phyloP scores from a whole-genome alignment of 768 basidiomycete genomes.

The Leccinum imitatum region DNA sequence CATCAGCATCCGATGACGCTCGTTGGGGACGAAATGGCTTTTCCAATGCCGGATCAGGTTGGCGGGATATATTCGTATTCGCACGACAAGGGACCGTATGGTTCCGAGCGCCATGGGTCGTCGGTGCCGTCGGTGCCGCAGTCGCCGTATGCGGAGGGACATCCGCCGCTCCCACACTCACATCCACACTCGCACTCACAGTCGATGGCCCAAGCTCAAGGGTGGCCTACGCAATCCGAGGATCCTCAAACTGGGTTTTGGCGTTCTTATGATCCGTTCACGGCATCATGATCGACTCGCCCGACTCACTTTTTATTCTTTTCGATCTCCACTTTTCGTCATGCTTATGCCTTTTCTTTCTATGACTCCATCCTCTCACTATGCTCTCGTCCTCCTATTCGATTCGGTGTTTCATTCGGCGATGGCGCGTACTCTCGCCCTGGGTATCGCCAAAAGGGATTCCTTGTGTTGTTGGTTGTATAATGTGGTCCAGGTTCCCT shows the following conservation, averaged over 20 bases:
- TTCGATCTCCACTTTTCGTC: neutral
- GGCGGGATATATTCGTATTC: slow-evolving; percentile 19
- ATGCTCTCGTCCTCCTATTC: neutral
- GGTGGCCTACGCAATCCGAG: neutral
- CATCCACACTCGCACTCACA: neutral
- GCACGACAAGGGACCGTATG: slow-evolving; percentile 27
- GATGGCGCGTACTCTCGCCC: neutral
- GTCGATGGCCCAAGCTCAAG: neutral
- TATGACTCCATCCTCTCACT: neutral
- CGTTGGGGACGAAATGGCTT: slow-evolving; percentile 19
- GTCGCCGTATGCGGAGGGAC: slow-evolving; percentile 18
- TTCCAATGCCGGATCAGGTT: slow-evolving; percentile 17
- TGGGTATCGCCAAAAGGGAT: neutral
- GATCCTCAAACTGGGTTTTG: neutral
- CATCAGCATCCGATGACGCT: slow-evolving; percentile 21
- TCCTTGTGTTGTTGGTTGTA: neutral
- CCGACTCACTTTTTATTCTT: neutral
- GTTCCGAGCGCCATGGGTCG: slow-evolving; percentile 21
- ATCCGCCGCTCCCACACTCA: neutral
- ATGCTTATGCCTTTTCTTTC: neutral
- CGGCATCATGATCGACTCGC: neutral
- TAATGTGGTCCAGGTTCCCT: neutral
- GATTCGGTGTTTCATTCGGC: neutral
- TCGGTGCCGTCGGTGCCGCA: slow-evolving; percentile 19
- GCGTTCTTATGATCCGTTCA: neutral